Percentiles rank a stretch among this genome's conserved stretches.
phyloP scores from a whole-genome alignment of 1,284 basidiomycete genomes.

The Ceratobasidium sp. region DNA sequence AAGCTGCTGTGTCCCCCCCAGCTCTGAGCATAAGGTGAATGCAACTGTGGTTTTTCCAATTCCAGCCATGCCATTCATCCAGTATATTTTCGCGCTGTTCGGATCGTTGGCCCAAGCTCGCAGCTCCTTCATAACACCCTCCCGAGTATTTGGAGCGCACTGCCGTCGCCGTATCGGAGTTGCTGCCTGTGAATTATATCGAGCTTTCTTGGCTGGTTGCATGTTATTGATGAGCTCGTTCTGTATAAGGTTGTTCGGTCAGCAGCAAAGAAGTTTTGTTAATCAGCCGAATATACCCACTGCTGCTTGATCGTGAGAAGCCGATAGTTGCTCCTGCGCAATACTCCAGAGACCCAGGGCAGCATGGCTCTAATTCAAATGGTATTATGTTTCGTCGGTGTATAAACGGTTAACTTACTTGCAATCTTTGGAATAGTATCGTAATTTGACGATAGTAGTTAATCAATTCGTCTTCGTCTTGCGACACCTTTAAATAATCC shows the following conservation, averaged over 20 bases:
- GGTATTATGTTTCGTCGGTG: neutral
- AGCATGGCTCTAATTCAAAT: neutral
- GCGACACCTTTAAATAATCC: too few relatives aligned
- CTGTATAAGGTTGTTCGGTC: neutral
- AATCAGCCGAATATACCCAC: too few relatives aligned
- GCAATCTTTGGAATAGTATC: neutral
- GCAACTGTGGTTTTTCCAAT: conserved; percentile 53
- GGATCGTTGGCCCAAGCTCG: conserved; percentile 44
- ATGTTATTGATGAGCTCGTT: neutral
- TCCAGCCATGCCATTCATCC: conserved; percentile 53
- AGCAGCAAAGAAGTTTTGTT: too few relatives aligned
- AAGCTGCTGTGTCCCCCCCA: conserved; percentile 46
- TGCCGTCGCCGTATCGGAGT: neutral
- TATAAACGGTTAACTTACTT: neutral
- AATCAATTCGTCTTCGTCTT: neutral
- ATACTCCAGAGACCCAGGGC: neutral
- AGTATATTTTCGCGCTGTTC: conserved; percentile 48
- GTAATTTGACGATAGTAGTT: neutral
- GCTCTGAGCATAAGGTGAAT: conserved; percentile 50
- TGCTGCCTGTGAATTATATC: neutral
- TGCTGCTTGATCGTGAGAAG: neutral
- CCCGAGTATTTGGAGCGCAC: conserved; percentile 48
- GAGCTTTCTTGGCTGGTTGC: neutral
- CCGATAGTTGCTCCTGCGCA: neutral
- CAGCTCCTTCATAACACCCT: conserved; percentile 47